A percentile compares a stretch with the other conserved stretches of the same genome.
Conservation (phyloP, 2,329 filamentous ascomycete species). For the Sporothrix protearum region DNA sequence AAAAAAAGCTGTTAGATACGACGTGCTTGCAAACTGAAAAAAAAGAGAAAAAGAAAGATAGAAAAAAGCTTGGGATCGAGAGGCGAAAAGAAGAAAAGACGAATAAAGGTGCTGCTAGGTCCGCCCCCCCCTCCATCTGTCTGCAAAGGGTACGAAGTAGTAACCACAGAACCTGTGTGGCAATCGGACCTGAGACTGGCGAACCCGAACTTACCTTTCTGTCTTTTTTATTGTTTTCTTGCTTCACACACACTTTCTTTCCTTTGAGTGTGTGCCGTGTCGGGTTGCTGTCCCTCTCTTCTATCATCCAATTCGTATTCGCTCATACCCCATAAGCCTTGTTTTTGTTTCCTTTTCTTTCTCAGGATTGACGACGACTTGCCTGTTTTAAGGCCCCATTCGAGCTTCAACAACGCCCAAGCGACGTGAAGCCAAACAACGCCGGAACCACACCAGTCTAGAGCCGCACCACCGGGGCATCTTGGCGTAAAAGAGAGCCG, state of each 20-base stretch:
- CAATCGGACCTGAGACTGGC: constrained; percentile 15
- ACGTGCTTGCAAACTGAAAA: not conserved
- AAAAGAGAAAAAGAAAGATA: not conserved
- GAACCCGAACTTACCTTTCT: not conserved
- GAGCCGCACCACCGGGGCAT: too few relatives aligned
- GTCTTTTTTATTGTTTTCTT: not conserved
- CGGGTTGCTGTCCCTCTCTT: not conserved
- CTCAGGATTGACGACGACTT: not conserved
- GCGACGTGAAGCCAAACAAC: not conserved
- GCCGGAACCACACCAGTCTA: not conserved
- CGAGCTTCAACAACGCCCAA: not conserved
- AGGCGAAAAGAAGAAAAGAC: not conserved
- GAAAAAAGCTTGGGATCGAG: not conserved
- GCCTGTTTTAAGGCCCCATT: constrained; percentile 7
- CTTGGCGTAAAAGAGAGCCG: not conserved
- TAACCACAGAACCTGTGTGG: not conserved
- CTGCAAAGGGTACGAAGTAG: not conserved
- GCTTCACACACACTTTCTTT: not conserved
- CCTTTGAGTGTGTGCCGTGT: not conserved
- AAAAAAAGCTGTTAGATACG: not conserved
- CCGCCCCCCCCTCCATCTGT: not conserved
- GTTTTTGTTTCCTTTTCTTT: not conserved
- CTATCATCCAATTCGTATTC: not conserved
- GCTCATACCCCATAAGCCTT: not conserved
- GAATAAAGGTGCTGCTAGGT: not conserved